Conservation (phyloP, 1,139 yeast species). For the Blastobotrys malaysiensis region DNA sequence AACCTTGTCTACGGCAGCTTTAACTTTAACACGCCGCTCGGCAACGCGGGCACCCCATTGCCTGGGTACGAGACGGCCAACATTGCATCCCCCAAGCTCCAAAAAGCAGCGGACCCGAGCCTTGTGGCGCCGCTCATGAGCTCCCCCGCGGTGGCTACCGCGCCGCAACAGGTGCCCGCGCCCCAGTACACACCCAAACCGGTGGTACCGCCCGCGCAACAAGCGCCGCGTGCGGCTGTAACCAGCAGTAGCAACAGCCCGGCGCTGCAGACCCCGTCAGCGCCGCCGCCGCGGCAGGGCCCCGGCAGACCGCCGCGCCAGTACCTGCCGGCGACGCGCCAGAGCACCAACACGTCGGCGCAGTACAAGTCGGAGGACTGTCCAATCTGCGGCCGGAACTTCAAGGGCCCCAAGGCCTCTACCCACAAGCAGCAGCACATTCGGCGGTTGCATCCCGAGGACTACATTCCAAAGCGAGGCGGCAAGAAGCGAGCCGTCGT, state of each 20-base stretch:
- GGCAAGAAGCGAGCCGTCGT: conserved; percentile 33
- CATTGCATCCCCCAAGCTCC: neutral
- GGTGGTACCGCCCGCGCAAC: neutral
- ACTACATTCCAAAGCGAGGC: conserved; percentile 42
- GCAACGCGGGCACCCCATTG: conserved; percentile 6
- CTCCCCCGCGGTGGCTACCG: neutral
- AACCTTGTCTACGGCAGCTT: conserved; percentile 9
- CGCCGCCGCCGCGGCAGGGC: conserved; percentile 9
- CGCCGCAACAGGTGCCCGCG: neutral
- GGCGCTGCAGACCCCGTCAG: conserved; percentile 7
- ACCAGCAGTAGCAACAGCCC: neutral
- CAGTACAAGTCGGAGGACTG: conserved; percentile 36
- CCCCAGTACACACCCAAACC: neutral
- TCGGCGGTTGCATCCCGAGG: conserved; percentile 40
- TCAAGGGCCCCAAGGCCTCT: conserved; percentile 43
- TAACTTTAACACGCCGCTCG: conserved; percentile 8
- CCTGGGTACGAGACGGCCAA: conserved; percentile 8
- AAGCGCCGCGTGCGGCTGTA: neutral
- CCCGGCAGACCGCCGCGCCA: conserved; percentile 10
- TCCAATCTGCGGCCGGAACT: conserved; percentile 39
- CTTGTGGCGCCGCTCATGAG: neutral
- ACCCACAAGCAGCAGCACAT: conserved; percentile 46
- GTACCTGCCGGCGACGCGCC: conserved; percentile 15
- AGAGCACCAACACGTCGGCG: conserved; percentile 15
- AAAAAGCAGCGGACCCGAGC: neutral